phyloP scores from a whole-genome alignment of 768 basidiomycete genomes.

The Kwoniella mangroviensis region DNA sequence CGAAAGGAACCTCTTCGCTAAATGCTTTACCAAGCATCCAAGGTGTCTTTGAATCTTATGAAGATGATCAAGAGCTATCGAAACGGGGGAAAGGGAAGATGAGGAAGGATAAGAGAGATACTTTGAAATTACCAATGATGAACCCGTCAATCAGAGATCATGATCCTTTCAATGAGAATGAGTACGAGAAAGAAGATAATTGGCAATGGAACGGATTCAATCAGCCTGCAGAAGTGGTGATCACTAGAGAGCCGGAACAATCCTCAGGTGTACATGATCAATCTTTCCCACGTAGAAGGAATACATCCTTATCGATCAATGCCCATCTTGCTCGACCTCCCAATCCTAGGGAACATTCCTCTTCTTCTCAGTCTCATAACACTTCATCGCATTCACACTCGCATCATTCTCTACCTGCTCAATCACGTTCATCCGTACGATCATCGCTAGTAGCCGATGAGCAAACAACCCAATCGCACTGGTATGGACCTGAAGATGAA shows the following conservation, averaged over 20 bases:
- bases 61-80: background rate
- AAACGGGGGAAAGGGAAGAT: background rate
- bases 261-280: constrained; percentile 1
- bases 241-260: background rate
- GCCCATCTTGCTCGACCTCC: background rate
- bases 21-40: constrained; percentile 15
- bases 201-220: constrained; percentile 10
- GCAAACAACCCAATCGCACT: background rate
- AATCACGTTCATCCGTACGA: constrained; percentile 2
- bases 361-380: background rate
- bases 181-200: constrained; percentile 7
- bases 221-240: constrained; percentile 9
- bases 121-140: constrained; percentile 21
- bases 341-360: background rate
- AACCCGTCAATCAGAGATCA: constrained; percentile 4
- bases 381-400: constrained; percentile 4
- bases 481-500: constrained; percentile 11
- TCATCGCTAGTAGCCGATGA: background rate
- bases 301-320: background rate
- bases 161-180: background rate
- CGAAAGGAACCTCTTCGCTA: constrained; percentile 11
- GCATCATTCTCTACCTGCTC: background rate
- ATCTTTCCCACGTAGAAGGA: constrained; percentile 4
- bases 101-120: constrained; percentile 11
- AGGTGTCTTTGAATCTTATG: constrained; percentile 19